These are phyloP conservation scores for Populus hybrid DNA, from an alignment of 441 rosid species.

Conservation along the genomic window DNA sequence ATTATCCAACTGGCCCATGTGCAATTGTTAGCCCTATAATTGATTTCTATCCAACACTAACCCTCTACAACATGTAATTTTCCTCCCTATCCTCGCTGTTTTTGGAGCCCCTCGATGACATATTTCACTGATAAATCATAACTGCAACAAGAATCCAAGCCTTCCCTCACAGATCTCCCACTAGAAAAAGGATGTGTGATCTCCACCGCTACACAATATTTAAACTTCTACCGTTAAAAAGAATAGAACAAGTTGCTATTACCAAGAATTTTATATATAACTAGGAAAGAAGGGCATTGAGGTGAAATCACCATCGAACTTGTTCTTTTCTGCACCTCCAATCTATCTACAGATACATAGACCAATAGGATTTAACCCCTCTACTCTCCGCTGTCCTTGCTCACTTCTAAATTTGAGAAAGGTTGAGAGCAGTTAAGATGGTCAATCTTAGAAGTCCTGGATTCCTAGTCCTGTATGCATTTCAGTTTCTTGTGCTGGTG, in stretches of 20 bases:
- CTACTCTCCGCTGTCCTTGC: background rate
- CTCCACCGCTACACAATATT: background rate
- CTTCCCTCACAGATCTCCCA: background rate
- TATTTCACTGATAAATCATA: background rate
- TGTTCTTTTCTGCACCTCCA: slow-evolving; percentile 18
- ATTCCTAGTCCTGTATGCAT: slow-evolving; percentile 24
- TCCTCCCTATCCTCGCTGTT: slow-evolving; percentile 10
- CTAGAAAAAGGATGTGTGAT: background rate
- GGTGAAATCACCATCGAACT: slow-evolving; percentile 15
- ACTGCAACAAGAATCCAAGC: background rate
- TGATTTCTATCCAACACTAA: slow-evolving; percentile 4
- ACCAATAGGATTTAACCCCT: slow-evolving; percentile 18
- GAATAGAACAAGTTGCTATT: background rate
- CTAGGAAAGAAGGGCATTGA: slow-evolving; percentile 21
- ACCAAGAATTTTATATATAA: background rate
- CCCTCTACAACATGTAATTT: slow-evolving; percentile 2
- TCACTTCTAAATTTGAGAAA: slow-evolving; percentile 3
- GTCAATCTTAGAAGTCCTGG: slow-evolving; percentile 33
- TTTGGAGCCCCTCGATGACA: background rate
- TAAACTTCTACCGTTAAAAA: background rate
- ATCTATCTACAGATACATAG: slow-evolving; percentile 10
- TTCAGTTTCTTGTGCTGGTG: slow-evolving; percentile 40
- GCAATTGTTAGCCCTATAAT: slow-evolving; percentile 23
- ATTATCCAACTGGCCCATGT: slow-evolving; percentile 28
- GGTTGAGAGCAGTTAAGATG: slow-evolving; percentile 22